Percentiles rank a stretch among this genome's conserved stretches.
phyloP scores from a whole-genome alignment of 805 yeast genomes.

The Cyberlindnera subsufficiens region DNA sequence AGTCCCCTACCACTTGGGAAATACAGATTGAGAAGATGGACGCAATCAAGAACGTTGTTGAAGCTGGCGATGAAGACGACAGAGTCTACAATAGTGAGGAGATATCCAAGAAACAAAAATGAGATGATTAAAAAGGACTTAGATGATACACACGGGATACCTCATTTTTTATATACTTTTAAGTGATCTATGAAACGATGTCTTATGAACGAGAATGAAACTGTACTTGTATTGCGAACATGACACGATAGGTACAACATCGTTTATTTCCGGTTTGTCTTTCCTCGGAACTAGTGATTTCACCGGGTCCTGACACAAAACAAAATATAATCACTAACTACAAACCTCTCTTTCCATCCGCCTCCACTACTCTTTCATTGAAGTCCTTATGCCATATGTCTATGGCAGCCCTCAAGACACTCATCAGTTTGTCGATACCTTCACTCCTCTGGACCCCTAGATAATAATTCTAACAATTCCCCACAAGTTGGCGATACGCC shows the following conservation, averaged over 20 bases:
- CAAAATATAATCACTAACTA: too few relatives aligned
- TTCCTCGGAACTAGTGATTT: too few relatives aligned
- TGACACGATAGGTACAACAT: too few relatives aligned
- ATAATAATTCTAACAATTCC: slow-evolving; percentile 1
- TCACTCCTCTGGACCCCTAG: neutral
- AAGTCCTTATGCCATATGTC: too few relatives aligned
- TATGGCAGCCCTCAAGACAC: slow-evolving; percentile 1
- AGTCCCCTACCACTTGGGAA: slow-evolving; percentile 58
- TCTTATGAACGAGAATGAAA: neutral
- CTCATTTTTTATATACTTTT: neutral
- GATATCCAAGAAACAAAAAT: slow-evolving; percentile 2
- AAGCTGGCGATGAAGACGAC: slow-evolving; percentile 66
- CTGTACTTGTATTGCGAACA: too few relatives aligned
- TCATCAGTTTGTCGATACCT: slow-evolving; percentile 5
- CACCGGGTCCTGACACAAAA: too few relatives aligned
- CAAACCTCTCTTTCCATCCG: too few relatives aligned
- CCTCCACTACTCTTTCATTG: too few relatives aligned
- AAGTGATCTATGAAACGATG: neutral
- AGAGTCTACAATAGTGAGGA: slow-evolving; percentile 65
- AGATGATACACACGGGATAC: too few relatives aligned
- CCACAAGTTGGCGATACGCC: slow-evolving; percentile 15
- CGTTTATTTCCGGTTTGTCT: too few relatives aligned
- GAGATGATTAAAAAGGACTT: neutral
- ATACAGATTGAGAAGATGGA: slow-evolving; percentile 74
- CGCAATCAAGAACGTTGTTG: slow-evolving; percentile 68